These are phyloP conservation scores for Boletus fagicola DNA, from an alignment of 768 basidiomycete species.

Conservation along the genomic window DNA sequence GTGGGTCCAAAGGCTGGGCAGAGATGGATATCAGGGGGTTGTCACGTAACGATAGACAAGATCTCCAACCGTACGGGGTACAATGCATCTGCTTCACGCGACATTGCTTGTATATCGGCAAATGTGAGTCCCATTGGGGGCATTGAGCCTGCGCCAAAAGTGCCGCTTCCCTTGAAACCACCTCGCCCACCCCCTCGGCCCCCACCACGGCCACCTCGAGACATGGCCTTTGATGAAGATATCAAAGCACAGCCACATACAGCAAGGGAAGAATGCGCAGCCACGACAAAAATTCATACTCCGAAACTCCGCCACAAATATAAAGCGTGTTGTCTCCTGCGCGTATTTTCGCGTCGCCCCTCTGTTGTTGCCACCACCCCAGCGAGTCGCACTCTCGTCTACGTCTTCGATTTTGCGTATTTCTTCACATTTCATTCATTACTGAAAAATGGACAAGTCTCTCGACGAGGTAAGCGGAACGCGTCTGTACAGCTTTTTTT, in stretches of 20 bases:
- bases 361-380: slow-evolving; percentile 27
- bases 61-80: slow-evolving; percentile 67
- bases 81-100: slow-evolving; percentile 71
- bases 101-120: slow-evolving; percentile 73
- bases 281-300: slow-evolving; percentile 12
- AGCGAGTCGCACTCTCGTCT: not conserved
- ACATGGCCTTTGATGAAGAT: slow-evolving; percentile 38
- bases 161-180: slow-evolving; percentile 50
- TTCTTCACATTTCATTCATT: not conserved
- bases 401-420: not conserved
- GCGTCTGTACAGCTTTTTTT: slow-evolving; percentile 5
- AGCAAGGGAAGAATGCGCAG: not conserved
- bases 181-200: slow-evolving; percentile 59
- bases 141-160: slow-evolving; percentile 36
- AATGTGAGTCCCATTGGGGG: slow-evolving; percentile 82
- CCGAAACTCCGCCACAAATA: slow-evolving; percentile 30
- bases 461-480: slow-evolving; percentile 70
- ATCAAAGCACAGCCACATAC: slow-evolving; percentile 11
- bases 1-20: slow-evolving; percentile 54
- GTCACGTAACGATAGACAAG: slow-evolving; percentile 16
- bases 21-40: slow-evolving; percentile 18
- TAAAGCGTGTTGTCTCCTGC: slow-evolving; percentile 10
- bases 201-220: slow-evolving; percentile 48
- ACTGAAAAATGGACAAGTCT: slow-evolving; percentile 68
- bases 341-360: slow-evolving; percentile 26